Percentiles rank a stretch among this genome's conserved stretches.
Evolutionary conservation across 2,329 filamentous ascomycete species (phyloP).

Genomic region (Monosporascus cannonballus): DNA sequence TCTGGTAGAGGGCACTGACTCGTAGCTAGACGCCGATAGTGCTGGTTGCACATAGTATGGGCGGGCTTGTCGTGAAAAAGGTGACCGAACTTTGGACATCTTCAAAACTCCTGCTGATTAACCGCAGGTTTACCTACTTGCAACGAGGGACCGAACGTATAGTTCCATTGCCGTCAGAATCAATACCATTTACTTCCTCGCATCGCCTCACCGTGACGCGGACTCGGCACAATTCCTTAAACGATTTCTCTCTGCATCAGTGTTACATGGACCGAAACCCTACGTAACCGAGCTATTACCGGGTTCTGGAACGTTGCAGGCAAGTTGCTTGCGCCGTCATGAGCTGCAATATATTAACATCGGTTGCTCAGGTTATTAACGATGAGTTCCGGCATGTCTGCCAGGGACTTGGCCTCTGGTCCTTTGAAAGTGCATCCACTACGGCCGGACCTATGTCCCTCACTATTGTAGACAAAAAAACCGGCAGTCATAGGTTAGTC

Average conservation of each 20-base stretch:
- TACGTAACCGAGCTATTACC: slow-evolving; percentile 21
- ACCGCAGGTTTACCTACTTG: slow-evolving; percentile 12
- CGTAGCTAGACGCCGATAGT: slow-evolving; percentile 13
- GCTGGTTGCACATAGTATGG: slow-evolving; percentile 18
- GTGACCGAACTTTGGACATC: background rate
- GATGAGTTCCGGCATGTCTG: slow-evolving; percentile 24
- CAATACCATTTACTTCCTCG: slow-evolving; percentile 23
- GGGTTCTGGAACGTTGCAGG: slow-evolving; percentile 4
- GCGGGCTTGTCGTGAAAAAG: slow-evolving; percentile 16
- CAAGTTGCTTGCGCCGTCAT: background rate
- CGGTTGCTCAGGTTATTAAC: slow-evolving; percentile 16
- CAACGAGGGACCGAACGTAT: slow-evolving; percentile 11
- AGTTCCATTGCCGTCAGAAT: slow-evolving; percentile 16
- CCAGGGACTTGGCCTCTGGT: slow-evolving; percentile 17
- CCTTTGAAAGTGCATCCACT: slow-evolving; percentile 21
- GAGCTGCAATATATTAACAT: background rate
- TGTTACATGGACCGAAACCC: slow-evolving; percentile 13
- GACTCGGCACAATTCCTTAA: slow-evolving; percentile 15
- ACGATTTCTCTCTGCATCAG: slow-evolving; percentile 10
- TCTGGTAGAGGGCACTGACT: no score
- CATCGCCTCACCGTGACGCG: slow-evolving; percentile 21
- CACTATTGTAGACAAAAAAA: slow-evolving; percentile 22
- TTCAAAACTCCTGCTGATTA: background rate
- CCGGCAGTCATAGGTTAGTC: slow-evolving; percentile 15
- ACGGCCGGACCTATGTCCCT: slow-evolving; percentile 5